phyloP scores from a whole-genome alignment of 345 rosid genomes.

The Arabidopsis suecica region DNA sequence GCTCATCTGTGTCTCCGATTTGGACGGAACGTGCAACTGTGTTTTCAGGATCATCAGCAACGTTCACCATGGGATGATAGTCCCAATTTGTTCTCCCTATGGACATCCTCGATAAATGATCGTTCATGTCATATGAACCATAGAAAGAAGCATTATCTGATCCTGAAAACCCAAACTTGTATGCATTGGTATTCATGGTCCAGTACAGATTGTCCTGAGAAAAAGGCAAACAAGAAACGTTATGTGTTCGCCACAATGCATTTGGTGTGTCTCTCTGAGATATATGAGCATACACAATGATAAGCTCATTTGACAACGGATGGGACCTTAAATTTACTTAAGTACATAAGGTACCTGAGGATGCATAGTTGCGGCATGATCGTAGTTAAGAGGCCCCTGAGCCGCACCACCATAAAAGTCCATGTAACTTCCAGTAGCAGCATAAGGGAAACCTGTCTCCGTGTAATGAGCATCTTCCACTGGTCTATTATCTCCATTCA shows the following conservation, averaged over 20 bases:
- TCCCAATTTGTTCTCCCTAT: constrained; percentile 47
- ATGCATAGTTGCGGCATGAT: constrained; percentile 42
- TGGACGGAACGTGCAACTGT: constrained; percentile 35
- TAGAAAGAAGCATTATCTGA: constrained; percentile 42
- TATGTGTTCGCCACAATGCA: background rate
- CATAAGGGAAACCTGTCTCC: constrained; percentile 40
- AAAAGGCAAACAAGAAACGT: constrained; percentile 24
- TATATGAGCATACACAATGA: background rate
- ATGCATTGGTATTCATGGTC: constrained; percentile 48
- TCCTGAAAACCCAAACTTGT: constrained; percentile 47
- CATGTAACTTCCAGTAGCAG: constrained; percentile 31
- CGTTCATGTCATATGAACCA: constrained; percentile 44
- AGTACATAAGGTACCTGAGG: constrained; percentile 29
- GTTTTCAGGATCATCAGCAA: constrained; percentile 32
- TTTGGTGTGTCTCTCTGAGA: background rate
- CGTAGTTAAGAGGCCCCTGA: constrained; percentile 38
- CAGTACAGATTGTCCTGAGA: constrained; percentile 45
- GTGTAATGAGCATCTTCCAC: constrained; percentile 39
- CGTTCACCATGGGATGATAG: constrained; percentile 33
- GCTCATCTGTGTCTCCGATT: constrained; percentile 38
- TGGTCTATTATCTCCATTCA: constrained; percentile 44
- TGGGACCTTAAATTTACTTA: background rate
- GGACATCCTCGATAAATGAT: constrained; percentile 43
- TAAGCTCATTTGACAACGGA: constrained; percentile 7
- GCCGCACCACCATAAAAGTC: constrained; percentile 40